Evolutionary conservation across 2,329 filamentous ascomycete genomes (phyloP), one percentile per base, ranked within the genome.

Genomic region (Rhynchosporium graminicola): DNA sequence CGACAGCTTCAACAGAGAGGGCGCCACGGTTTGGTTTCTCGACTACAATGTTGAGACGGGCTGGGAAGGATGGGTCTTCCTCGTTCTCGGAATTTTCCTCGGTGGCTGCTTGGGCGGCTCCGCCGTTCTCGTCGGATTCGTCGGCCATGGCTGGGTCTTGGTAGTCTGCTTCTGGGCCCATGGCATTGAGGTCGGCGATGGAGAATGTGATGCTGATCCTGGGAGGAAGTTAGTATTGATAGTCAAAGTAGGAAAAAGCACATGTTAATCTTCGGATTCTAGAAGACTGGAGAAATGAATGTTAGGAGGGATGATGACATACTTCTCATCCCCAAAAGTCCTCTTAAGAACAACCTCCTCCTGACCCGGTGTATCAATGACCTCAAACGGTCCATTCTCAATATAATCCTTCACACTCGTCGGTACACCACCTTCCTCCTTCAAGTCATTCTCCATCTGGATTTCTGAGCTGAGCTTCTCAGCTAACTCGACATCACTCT

Each of bases 291-390:
- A 4, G 5, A 43, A 15, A 13, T 43, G 13, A 15, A n/a, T 43
- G 4, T n/a, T 43, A 10, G 42, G 80, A 57, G 59, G 1, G 9
- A 29, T 9, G 9, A 29, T 9, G 29, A 45, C 87, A 78, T 78
- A 95, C 92, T 88, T 91, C 82, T 99, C 95, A 67, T 96, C 88
- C 72, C 90, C 90, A 73, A 91, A 94, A 68, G 85, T 88, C 73
- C 93, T 89, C 65, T 87, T 89, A 69, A 99, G 83, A 73, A 89
- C 83, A 69, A 99, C 90, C 70, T 97, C 92, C 80, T 98, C 91
- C 77, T 92, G 85, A 66, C 95, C 95, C 33, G 88, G 82, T 38
- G 83, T 86, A 77, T 99, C 95, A 73, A 91, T 82, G 65, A 95
- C 83, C 82, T 94, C 83, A 77, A 92, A 99, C 46, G 88, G 84